Evolutionary conservation across 2,329 filamentous ascomycete genomes (phyloP), one percentile per base, ranked within the genome.

Genomic region (Aschersonia sp.): DNA sequence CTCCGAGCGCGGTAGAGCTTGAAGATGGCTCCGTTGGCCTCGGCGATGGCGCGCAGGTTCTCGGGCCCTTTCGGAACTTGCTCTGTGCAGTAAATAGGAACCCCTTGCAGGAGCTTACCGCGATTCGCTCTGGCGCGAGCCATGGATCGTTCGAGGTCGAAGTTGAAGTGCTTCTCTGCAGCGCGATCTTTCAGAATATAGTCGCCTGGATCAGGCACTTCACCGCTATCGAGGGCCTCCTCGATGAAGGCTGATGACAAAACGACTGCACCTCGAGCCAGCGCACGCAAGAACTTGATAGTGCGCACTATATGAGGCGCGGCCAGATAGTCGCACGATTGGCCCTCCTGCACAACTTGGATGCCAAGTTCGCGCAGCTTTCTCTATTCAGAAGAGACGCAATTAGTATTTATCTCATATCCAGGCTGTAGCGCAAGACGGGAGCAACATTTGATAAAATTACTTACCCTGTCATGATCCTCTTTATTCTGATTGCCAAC

Each of bases 261-360:
- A 42, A 97, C 77, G 1, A 77, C 74, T 0, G 88, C 87, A 0
- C 85, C 88, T 50, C 79, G 81, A 14, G 92, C 88, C 31, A 98
- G 69, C 10, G 88, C 87, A 51, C 83, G 84, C 45, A 97, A 81
- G 60, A 98, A 98, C 60, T 98, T 98, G 61, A 87, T 81, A 0
- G 92, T 98, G 39, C 92, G 83, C 35, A 95, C 78, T 51, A 97
- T 79, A 41, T 80, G 77, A 1, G 90, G 92, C 4, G 90, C 90
- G 35, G 87, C 88, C 9, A 98, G 76, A 60, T 94, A 86, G 56
- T 90, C 86, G 60, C 87, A 92, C 43, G 78, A 74, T 44, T 77
- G 76, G 30, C 80, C 79, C 58, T 95, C 85, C 55, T 83, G 74
- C 5, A 87, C 83, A 29, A 95, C 77, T 54, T 81, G 73, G 48